Percentiles rank a stretch among this genome's conserved stretches.
These are phyloP conservation scores for Lithohypha guttulata DNA, from an alignment of 2,329 filamentous ascomycete species.

Conservation along the genomic window DNA sequence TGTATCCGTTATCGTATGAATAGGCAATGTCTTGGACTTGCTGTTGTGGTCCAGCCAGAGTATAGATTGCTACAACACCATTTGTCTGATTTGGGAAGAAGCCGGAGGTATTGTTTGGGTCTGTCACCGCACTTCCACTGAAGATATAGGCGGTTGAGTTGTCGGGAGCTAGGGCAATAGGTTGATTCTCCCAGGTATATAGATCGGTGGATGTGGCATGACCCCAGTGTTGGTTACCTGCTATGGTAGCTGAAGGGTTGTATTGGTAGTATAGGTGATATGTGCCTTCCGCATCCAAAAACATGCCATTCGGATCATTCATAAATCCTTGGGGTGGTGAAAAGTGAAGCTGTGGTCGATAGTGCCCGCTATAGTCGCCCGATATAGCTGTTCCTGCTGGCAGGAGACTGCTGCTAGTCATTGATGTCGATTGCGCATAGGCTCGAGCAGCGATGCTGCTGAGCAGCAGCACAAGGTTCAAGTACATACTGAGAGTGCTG, in stretches of 20 bases:
- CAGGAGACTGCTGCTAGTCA: background rate
- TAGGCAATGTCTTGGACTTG: slow-evolving; percentile 53
- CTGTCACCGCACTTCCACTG: slow-evolving; percentile 48
- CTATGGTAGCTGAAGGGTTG: slow-evolving; percentile 40
- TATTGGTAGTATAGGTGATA: slow-evolving; percentile 60
- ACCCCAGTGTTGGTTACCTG: slow-evolving; percentile 56
- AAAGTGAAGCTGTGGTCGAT: slow-evolving; percentile 26
- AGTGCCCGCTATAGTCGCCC: slow-evolving; percentile 2
- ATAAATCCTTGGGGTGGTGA: slow-evolving; percentile 26
- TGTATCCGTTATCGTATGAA: slow-evolving; percentile 51
- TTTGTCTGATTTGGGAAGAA: slow-evolving; percentile 53
- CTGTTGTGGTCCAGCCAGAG: slow-evolving; percentile 28
- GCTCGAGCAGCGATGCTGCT: background rate
- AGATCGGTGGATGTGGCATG: slow-evolving; percentile 53
- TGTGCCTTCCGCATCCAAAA: slow-evolving; percentile 44
- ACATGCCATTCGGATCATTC: slow-evolving; percentile 57
- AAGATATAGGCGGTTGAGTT: slow-evolving; percentile 38
- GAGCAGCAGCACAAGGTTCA: slow-evolving; percentile 4
- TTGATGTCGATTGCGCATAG: background rate
- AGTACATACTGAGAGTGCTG: no score
- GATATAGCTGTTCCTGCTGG: slow-evolving; percentile 1
- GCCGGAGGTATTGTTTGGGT: slow-evolving; percentile 54
- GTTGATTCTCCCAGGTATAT: slow-evolving; percentile 55
- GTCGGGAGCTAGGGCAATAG: slow-evolving; percentile 47
- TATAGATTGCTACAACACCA: slow-evolving; percentile 53